Evolutionary conservation across 371 early-diverging fungal species (phyloP), one percentile per base, ranked within the genome.

Genomic region (Saksenaea oblongispora): DNA sequence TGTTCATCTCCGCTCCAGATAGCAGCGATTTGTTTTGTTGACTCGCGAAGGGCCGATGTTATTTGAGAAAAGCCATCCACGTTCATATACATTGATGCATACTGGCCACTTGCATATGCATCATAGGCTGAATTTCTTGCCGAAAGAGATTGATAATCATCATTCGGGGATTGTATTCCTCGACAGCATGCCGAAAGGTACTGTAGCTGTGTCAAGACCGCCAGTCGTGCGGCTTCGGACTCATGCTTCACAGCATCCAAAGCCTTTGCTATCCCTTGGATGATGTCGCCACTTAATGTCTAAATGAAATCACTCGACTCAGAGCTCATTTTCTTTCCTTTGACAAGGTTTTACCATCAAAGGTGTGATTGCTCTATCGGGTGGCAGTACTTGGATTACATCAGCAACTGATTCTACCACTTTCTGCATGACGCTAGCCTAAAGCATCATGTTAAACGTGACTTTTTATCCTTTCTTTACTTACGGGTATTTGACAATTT

Each of bases 361-460:
- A 5, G 89, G 86, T 3, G 73, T 64, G 26, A 85, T 74, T 5
- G 84, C 79, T 37, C 74, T 76, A 2, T 86, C 86, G 0, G 84
- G 82, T 4, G 88, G 77, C 28, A 88, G 75, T 4, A 85, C 85
- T 70, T 87, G 87, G 15, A 89, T 84, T 2, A 90, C 89, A 56
- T 84, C 87, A 0, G 89, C 87, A 37, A 91, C 88, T 1, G 92
- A 87, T 62, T 88, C 89, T 7, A 90, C 83, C 1, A 90, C 85
- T 53, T 85, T 89, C 66, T 89, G 89, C 74, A 89, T 89, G 61
- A 80, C 78, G 60, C 70, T 77, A 13, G 82, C 22, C 63, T 81
- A 70, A 22, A 35, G 9, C 18, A 34, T 13, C 34, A 31, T 27
- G 17, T 59, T 14, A 59, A 31, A 13, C 14, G 34, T 24, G 14